Evolutionary conservation across 768 basidiomycete genomes (phyloP), one percentile per base, ranked within the genome.

Genomic region (Obba rivulosa): DNA sequence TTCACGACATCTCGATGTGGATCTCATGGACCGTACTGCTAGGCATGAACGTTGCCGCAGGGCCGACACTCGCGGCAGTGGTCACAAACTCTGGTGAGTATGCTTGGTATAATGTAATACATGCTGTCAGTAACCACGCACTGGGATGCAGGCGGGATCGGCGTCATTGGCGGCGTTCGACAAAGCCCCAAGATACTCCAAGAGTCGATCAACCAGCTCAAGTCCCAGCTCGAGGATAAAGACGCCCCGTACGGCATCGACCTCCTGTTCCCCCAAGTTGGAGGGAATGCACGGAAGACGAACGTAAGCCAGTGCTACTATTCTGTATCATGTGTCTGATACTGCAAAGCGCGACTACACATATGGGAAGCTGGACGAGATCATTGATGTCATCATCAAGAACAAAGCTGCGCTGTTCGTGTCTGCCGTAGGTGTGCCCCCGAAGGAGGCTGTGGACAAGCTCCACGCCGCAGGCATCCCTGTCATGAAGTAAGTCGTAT

Each of bases 31-130:
- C n/a, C n/a, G 10, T 11, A 13, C 13, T 14, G 41, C 2, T 43
- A 68, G 78, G 85, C 48, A 91, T 92, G 89, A 90, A 88, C 60
- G 82, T 92, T 25, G 90, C 89, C 44, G 87, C 90, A 41, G 88
- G 88, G 7, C 87, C 90, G 11, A 85, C 75, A 65, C 69, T 93
- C 8, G 91, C 91, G 17, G 92, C 90, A 18, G 81, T 87, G 1
- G 89, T 93, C n/a, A 89, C 89, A n/a, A 93, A 93, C 60, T 80
- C 92, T 18, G 92, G 85, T 74, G 51, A 38, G 64, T 22, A 8
- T 31, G 4, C 14, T 7, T 35, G 34, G 38, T 10, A 40, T 34
- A 7, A 36, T n/a, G 2, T 7, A 21, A 37, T 17, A 1, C 38
- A 20, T 9, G 31, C 22, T 10, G 13, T 14, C 20, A 44, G 23